A percentile compares a stretch with the other conserved stretches of the same genome.
Conservation (phyloP, 2,329 filamentous ascomycete species). For the Beauveria varroae region DNA sequence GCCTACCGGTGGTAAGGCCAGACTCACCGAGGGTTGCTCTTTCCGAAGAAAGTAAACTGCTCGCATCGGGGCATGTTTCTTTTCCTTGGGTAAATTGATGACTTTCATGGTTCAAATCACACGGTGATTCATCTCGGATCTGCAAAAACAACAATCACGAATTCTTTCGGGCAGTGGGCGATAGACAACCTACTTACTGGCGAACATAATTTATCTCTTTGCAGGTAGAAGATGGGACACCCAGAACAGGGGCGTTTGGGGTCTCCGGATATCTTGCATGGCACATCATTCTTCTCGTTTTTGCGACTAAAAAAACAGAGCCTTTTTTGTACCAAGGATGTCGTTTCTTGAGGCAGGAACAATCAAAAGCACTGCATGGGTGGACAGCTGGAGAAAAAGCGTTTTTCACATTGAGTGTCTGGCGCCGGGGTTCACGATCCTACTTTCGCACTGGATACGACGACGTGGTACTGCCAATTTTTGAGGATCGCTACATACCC, state of each 20-base stretch:
- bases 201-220: slow-evolving; percentile 40
- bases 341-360: slow-evolving; percentile 33
- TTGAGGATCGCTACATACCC: slow-evolving; percentile 57
- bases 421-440: slow-evolving; percentile 27
- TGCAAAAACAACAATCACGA: slow-evolving; percentile 40
- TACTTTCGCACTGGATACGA: slow-evolving; percentile 33
- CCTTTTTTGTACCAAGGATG: slow-evolving; percentile 37
- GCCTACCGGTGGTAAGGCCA: slow-evolving; percentile 97
- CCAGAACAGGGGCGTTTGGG: slow-evolving; percentile 63
- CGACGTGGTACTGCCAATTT: slow-evolving; percentile 53
- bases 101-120: slow-evolving; percentile 39
- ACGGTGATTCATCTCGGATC: slow-evolving; percentile 50
- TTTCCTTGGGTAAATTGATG: slow-evolving; percentile 40
- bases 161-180: slow-evolving; percentile 38
- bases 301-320: slow-evolving; percentile 26
- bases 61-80: slow-evolving; percentile 34
- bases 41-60: slow-evolving; percentile 98
- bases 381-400: slow-evolving; percentile 51
- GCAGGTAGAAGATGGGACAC: slow-evolving; percentile 68
- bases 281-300: slow-evolving; percentile 42
- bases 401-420: slow-evolving; percentile 48
- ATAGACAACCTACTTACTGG: slow-evolving; percentile 37
- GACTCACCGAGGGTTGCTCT: slow-evolving; percentile 98
- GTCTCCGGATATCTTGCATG: slow-evolving; percentile 77
- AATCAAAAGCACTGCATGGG: slow-evolving; percentile 42